phyloP scores from a whole-genome alignment of 306 rosid genomes.

The Acmispon strigosus region DNA sequence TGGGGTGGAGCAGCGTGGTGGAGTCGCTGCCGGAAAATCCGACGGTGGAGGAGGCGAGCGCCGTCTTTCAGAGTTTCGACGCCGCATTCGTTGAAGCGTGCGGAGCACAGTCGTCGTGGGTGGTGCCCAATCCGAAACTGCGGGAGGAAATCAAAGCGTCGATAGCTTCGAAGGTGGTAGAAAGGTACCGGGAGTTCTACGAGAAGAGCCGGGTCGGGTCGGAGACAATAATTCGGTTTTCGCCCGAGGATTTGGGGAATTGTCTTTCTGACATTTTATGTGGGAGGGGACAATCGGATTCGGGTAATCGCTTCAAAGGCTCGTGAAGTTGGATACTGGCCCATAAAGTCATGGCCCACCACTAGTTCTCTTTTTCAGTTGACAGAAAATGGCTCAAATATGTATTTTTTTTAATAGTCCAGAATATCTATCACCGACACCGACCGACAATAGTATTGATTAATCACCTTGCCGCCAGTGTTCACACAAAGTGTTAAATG shows the following conservation, averaged over 20 bases:
- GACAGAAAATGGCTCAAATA: no score
- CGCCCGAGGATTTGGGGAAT: slow-evolving; percentile 52
- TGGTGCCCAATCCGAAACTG: slow-evolving; percentile 52
- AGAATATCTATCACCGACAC: no score
- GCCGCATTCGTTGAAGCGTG: slow-evolving; percentile 43
- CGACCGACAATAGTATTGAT: no score
- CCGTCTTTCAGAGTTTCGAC: slow-evolving; percentile 32
- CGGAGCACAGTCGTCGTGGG: slow-evolving; percentile 50
- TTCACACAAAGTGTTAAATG: no score
- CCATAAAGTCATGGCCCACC: background rate
- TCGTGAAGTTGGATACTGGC: slow-evolving; percentile 17
- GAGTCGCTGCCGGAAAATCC: slow-evolving; percentile 50
- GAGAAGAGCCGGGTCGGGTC: slow-evolving; percentile 29
- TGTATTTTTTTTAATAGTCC: no score
- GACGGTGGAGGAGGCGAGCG: slow-evolving; percentile 40
- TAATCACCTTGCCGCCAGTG: no score
- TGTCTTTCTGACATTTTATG: slow-evolving; percentile 47
- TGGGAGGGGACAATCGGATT: slow-evolving; percentile 22
- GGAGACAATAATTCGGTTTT: slow-evolving; percentile 16
- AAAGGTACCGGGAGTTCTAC: slow-evolving; percentile 32
- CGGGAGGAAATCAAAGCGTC: slow-evolving; percentile 50
- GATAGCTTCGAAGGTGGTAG: slow-evolving; percentile 34
- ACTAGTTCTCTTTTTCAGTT: no score
- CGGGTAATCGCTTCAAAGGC: slow-evolving; percentile 9
- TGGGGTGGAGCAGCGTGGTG: slow-evolving; percentile 69